Evolutionary conservation across 129 eudicot species (phyloP), one percentile per base, ranked within the genome.

Genomic region (Pulicaria dysenterica): DNA sequence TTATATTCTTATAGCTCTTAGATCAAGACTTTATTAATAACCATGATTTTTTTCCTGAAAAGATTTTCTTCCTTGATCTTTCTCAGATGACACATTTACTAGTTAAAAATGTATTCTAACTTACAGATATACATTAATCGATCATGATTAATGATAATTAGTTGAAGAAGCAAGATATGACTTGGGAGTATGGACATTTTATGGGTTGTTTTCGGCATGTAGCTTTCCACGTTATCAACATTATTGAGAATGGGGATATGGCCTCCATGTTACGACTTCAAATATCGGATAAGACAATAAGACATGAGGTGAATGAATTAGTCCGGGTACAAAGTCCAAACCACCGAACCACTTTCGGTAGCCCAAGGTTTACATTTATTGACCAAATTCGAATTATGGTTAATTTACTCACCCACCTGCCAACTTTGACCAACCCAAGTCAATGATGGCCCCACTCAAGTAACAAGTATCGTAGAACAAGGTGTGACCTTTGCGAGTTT

Each of bases 241-340:
- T 66, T 66, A 66, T 66, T 66, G 71, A 66, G 24, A 66, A 45
- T 42, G 56, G 71, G 41, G 71, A 42, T 64, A 66, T 66, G 71
- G 71, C 41, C 71, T 66, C 71, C 41, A 19, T 66, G 19, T 34
- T 13, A 19, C 10, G 42, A 45, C 41, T 64, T 42, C 34, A 42
- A 42, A 17, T 65, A 11, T 46, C 10, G 42, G 51, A 65, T 44
- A 65, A 24, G 31, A 24, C 31, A 24, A 24, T 2, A 24, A 57
- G 37, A 31, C 7, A 4, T 8, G n/a, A 38, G 16, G 42, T 45
- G 41, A 44, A 63, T 45, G 41, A 44, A 63, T 41, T 63, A 36
- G 55, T 64, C 54, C 68, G 55, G 45, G 55, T 44, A 64, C 8
- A 64, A 16, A 44, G 55, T 64, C 70, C 54, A 64, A 64, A 45